Percentiles rank a stretch among this genome's conserved stretches.
phyloP scores from a whole-genome alignment of 495 filamentous ascomycete genomes.

The Tuber umbilicatum region DNA sequence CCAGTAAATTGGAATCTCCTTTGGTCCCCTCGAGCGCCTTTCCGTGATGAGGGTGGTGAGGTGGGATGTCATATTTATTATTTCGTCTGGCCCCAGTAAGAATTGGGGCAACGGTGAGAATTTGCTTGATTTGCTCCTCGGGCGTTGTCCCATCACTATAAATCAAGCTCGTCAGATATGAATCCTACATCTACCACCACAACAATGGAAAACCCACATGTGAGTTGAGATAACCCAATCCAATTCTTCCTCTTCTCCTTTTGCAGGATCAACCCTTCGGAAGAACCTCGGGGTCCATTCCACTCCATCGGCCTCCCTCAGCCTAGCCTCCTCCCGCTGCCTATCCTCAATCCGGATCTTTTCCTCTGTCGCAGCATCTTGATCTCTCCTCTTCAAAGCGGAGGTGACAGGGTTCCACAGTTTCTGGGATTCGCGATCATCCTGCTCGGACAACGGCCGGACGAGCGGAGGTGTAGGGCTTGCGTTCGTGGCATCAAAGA shows the following conservation, averaged over 20 bases:
- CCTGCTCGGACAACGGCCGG: slow-evolving; percentile 77
- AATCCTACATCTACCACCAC: background rate
- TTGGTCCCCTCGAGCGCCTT: slow-evolving; percentile 11
- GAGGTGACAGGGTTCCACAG: slow-evolving; percentile 75
- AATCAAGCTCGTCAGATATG: slow-evolving; percentile 3
- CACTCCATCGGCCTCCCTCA: slow-evolving; percentile 68
- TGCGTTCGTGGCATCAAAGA: slow-evolving; percentile 77
- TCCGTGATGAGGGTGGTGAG: slow-evolving; percentile 34
- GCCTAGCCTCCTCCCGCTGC: slow-evolving; percentile 82
- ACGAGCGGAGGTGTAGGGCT: slow-evolving; percentile 68
- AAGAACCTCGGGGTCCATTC: slow-evolving; percentile 90
- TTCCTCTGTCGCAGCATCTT: slow-evolving; percentile 84
- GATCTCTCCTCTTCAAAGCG: slow-evolving; percentile 75
- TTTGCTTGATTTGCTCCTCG: slow-evolving; percentile 71
- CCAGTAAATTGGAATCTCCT: slow-evolving; percentile 26
- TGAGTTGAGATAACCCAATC: slow-evolving; percentile 92
- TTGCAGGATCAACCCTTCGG: slow-evolving; percentile 61
- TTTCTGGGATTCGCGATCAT: slow-evolving; percentile 79
- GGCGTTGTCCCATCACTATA: slow-evolving; percentile 62
- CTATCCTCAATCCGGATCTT: slow-evolving; percentile 90
- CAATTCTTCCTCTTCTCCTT: slow-evolving; percentile 73
- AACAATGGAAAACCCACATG: slow-evolving; percentile 56
- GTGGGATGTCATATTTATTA: slow-evolving; percentile 40
- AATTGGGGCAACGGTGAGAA: slow-evolving; percentile 79
- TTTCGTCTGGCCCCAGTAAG: slow-evolving; percentile 60